A percentile compares a stretch with the other conserved stretches of the same genome.
Conservation (phyloP, 305 asterid species). For the Striga hermonthica region DNA sequence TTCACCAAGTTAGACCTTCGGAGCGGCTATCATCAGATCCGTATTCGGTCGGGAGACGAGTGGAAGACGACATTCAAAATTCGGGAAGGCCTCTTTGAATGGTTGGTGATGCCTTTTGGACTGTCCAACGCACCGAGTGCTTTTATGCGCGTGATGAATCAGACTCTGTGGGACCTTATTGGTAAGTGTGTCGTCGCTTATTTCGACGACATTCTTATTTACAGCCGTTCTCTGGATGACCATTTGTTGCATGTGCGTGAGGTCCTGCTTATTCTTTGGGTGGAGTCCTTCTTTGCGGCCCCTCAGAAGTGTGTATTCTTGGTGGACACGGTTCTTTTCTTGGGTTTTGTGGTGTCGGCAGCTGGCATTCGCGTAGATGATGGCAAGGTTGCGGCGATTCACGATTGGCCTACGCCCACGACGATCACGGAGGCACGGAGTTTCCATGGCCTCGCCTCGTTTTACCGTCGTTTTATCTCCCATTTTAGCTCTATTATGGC, state of each 20-base stretch:
- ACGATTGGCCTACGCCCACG: background rate
- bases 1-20: background rate
- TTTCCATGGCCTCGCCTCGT: conserved; percentile 4
- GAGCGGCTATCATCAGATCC: background rate
- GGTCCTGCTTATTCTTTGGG: background rate
- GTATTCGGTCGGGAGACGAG: background rate
- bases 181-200: background rate
- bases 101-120: background rate
- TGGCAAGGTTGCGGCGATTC: background rate
- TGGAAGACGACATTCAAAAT: background rate
- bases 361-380: conserved; percentile 5
- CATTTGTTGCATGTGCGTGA: background rate
- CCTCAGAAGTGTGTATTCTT: background rate
- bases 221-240: background rate
- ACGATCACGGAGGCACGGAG: background rate
- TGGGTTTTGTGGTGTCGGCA: background rate
- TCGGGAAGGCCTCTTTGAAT: background rate
- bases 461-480: conserved; percentile 1
- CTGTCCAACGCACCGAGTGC: background rate
- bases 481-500: conserved; percentile 17
- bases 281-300: background rate
- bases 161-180: background rate
- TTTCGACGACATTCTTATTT: background rate
- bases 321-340: background rate
- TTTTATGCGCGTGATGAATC: background rate